Conservation (phyloP, 2,329 filamentous ascomycete genomes). For the Colletotrichum sp. region DNA sequence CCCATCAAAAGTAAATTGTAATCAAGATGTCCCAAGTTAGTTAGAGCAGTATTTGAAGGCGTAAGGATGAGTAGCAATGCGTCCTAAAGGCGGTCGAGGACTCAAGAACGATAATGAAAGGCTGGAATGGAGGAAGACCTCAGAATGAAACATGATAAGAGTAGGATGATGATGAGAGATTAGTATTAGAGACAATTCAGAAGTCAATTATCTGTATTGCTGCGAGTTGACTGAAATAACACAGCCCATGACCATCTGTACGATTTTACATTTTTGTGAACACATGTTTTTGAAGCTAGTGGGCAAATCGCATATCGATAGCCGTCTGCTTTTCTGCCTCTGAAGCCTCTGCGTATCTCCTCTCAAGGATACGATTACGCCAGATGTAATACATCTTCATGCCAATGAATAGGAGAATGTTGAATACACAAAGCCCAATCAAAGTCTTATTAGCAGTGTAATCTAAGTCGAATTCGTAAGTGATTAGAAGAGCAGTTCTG, state of each 20-base stretch:
- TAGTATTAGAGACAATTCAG: neutral
- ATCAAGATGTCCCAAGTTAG: neutral
- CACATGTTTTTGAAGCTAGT: neutral
- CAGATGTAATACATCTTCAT: conserved; percentile 43
- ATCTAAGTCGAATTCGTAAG: neutral
- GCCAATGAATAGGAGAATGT: conserved; percentile 33
- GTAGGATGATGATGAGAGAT: neutral
- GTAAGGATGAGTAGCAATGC: neutral
- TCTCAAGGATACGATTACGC: conserved; percentile 27
- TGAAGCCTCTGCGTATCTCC: neutral
- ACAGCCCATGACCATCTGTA: neutral
- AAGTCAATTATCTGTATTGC: too few species aligned
- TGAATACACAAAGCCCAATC: neutral
- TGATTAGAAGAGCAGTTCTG: neutral
- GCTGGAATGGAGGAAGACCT: neutral
- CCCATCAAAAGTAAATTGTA: neutral
- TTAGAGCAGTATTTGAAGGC: neutral
- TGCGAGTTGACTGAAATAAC: too few species aligned
- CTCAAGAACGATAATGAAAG: neutral
- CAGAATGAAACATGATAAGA: neutral
- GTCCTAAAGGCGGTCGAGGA: neutral
- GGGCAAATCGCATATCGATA: neutral
- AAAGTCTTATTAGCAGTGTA: neutral
- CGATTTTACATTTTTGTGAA: neutral
- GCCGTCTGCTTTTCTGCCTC: neutral